phyloP scores from a whole-genome alignment of 75 land plant genomes.

The Picea sitchensis region DNA sequence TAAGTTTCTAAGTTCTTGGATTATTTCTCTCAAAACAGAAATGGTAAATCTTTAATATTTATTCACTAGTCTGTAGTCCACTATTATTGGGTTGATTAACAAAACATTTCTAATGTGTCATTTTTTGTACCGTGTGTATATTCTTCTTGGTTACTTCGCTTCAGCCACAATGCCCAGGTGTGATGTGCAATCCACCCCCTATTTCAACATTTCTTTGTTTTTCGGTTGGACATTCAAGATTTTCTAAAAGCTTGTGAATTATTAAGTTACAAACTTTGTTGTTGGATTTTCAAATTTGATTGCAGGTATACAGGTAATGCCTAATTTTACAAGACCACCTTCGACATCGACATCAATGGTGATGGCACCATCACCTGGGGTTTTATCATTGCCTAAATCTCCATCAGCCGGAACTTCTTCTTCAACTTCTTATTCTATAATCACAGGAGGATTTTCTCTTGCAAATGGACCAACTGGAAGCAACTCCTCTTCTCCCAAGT shows the following conservation, averaged over 20 bases:
- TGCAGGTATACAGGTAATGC: too few species aligned
- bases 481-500: too few species aligned
- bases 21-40: constrained; percentile 1
- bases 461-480: too few species aligned
- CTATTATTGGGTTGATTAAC: constrained; percentile 20
- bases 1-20: background rate
- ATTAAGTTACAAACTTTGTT: too few species aligned
- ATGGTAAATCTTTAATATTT: background rate
- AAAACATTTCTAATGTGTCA: background rate
- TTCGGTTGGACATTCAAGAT: background rate
- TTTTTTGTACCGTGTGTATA: background rate
- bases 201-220: background rate
- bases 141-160: constrained; percentile 47
- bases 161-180: constrained; percentile 68
- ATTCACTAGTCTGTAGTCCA: background rate
- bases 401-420: too few species aligned
- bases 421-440: too few species aligned
- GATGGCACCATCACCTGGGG: too few species aligned
- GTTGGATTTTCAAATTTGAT: too few species aligned
- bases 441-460: too few species aligned
- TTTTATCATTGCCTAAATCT: too few species aligned
- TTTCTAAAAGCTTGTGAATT: background rate
- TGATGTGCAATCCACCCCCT: background rate
- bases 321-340: too few species aligned
- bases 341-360: too few species aligned